phyloP scores from a whole-genome alignment of 1,284 basidiomycete genomes.

The Coniferiporia weirii region DNA sequence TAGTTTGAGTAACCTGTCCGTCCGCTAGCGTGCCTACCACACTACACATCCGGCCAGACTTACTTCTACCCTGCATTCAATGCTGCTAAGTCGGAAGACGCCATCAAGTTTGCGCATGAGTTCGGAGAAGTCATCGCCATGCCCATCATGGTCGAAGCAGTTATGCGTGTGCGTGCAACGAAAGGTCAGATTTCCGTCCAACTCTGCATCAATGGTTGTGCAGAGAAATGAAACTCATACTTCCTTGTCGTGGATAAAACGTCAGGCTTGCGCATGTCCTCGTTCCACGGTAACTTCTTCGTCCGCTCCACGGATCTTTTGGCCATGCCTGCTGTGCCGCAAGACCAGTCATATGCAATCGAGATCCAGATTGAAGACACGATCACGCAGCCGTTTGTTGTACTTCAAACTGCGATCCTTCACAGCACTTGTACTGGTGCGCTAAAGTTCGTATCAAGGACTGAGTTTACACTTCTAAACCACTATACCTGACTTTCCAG shows the following conservation, averaged over 20 bases:
- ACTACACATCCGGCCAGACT: conserved; percentile 97
- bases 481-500: conserved; percentile 28
- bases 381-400: conserved; percentile 87
- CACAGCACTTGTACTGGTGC: conserved; percentile 94
- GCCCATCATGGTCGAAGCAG: conserved; percentile 95
- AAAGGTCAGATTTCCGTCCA: conserved; percentile 48
- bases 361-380: conserved; percentile 98
- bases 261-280: conserved; percentile 89
- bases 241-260: neutral
- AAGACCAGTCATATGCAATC: conserved; percentile 96
- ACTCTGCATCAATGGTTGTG: neutral
- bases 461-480: neutral
- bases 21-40: conserved; percentile 76
- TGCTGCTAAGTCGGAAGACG: conserved; percentile 90
- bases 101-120: conserved; percentile 96
- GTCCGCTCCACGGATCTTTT: conserved; percentile 96
- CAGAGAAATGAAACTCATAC: neutral
- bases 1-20: conserved; percentile 15
- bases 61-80: conserved; percentile 99
- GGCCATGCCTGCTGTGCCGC: conserved; percentile 93
- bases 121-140: conserved; percentile 90
- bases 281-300: conserved; percentile 99
- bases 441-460: conserved; percentile 20
- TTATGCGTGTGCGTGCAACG: conserved; percentile 95
- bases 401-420: conserved; percentile 93